Evolutionary conservation across 2,329 filamentous ascomycete species (phyloP).

Genomic region (Ophiostoma ulmi): DNA sequence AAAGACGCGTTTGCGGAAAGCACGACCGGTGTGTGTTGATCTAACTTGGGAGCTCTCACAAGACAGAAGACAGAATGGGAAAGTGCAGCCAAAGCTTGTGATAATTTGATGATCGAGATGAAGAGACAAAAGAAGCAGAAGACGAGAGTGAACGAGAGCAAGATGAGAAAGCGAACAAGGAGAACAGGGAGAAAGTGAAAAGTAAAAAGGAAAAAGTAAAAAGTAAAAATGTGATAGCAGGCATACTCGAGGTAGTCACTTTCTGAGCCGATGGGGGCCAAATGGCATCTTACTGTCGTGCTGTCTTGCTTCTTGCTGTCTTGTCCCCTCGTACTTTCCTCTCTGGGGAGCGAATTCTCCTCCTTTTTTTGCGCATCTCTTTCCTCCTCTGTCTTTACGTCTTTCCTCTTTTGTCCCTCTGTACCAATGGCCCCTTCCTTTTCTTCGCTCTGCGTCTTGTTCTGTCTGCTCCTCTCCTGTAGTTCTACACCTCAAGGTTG

Average conservation of each 20-base stretch:
- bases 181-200: not conserved
- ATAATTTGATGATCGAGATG: not conserved
- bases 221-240: not conserved
- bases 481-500: no score
- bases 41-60: not conserved
- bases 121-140: not conserved
- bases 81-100: not conserved
- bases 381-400: not conserved
- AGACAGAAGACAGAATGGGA: not conserved
- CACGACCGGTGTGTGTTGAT: not conserved
- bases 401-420: not conserved
- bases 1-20: not conserved
- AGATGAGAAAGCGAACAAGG: not conserved
- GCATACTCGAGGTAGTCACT: not conserved
- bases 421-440: not conserved
- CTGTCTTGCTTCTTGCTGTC: not conserved
- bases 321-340: not conserved
- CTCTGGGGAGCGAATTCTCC: not conserved
- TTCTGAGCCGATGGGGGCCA: slow-evolving; percentile 10
- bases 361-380: not conserved
- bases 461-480: not conserved
- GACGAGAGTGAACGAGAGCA: not conserved
- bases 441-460: not conserved
- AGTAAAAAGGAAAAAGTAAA: not conserved
- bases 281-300: slow-evolving; percentile 1